Conservation (phyloP, 2,329 filamentous ascomycete genomes). For the Paraphoma sp. region DNA sequence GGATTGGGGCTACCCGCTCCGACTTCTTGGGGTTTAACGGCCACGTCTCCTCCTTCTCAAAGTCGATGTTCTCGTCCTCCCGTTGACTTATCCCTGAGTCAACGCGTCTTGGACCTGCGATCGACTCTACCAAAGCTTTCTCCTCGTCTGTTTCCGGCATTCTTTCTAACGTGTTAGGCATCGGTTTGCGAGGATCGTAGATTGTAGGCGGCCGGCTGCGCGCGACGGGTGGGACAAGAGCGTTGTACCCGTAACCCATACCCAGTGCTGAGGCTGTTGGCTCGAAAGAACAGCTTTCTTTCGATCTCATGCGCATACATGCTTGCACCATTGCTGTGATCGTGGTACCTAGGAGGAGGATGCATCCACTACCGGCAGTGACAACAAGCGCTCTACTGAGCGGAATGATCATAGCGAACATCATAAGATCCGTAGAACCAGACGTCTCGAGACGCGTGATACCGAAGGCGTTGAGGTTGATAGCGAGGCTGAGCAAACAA, state of each 20-base stretch:
- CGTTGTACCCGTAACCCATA: conserved; percentile 32
- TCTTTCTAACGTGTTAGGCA: conserved; percentile 6
- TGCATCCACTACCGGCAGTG: conserved; percentile 20
- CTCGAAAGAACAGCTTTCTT: conserved; percentile 37
- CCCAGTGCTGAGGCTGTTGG: conserved; percentile 38
- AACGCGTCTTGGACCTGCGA: conserved; percentile 13
- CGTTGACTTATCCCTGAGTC: conserved; percentile 25
- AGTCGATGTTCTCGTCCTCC: conserved; percentile 4
- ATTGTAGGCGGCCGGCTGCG: conserved; percentile 29
- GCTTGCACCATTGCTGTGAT: conserved; percentile 21
- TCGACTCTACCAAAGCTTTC: conserved; percentile 12
- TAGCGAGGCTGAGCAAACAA: conserved; percentile 24
- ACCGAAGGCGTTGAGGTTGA: conserved; percentile 18
- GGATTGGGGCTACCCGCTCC: conserved; percentile 16
- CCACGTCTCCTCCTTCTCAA: conserved; percentile 19
- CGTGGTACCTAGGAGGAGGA: conserved; percentile 23
- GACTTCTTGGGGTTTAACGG: conserved; percentile 27
- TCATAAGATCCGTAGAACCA: conserved; percentile 20
- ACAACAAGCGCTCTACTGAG: conserved; percentile 29
- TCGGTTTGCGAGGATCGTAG: conserved; percentile 28
- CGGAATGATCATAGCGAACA: conserved; percentile 27
- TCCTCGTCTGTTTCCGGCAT: conserved; percentile 17
- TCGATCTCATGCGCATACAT: conserved; percentile 17
- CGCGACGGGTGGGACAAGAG: conserved; percentile 16
- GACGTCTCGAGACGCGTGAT: conserved; percentile 16